Evolutionary conservation across 306 rosid species (phyloP).

Genomic region (Fagus crenata): DNA sequence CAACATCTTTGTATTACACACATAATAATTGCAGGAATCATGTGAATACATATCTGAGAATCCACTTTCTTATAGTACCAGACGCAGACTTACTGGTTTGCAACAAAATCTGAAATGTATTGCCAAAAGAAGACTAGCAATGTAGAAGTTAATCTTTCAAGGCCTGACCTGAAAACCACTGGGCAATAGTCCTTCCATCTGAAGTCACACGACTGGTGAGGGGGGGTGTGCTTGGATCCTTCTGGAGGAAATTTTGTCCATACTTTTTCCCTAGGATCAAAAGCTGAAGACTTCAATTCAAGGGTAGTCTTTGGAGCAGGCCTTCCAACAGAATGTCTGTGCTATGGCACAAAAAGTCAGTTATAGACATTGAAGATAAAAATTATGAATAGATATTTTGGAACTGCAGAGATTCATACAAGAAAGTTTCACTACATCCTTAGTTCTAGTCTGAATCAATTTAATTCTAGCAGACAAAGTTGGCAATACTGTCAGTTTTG

Average conservation of each 20-base stretch:
- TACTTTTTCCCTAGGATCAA: slow-evolving; percentile 88
- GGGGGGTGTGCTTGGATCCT: slow-evolving; percentile 96
- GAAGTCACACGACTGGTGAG: slow-evolving; percentile 83
- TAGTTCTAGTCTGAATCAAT: too few species aligned
- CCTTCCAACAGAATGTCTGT: slow-evolving; percentile 95
- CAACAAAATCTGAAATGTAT: not conserved
- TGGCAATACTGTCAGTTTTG: not conserved
- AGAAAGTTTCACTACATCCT: not conserved
- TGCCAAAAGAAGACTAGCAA: slow-evolving; percentile 14
- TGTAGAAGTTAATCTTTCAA: slow-evolving; percentile 22
- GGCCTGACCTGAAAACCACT: slow-evolving; percentile 79
- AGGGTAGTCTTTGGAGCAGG: slow-evolving; percentile 90
- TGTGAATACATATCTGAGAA: not conserved
- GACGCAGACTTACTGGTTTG: not conserved
- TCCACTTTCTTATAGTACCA: not conserved
- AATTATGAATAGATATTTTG: slow-evolving; percentile 22
- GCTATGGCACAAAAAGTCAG: slow-evolving; percentile 65
- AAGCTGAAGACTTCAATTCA: slow-evolving; percentile 84
- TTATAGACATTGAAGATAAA: slow-evolving; percentile 33
- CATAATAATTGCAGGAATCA: not conserved
- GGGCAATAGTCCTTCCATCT: slow-evolving; percentile 99
- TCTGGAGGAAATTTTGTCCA: slow-evolving; percentile 97
- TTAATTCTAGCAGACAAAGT: slow-evolving; percentile 1
- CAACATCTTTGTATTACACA: not conserved
- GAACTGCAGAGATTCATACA: not conserved